Conservation (phyloP, 1,284 basidiomycete genomes). For the Ganoderma resinaceum region DNA sequence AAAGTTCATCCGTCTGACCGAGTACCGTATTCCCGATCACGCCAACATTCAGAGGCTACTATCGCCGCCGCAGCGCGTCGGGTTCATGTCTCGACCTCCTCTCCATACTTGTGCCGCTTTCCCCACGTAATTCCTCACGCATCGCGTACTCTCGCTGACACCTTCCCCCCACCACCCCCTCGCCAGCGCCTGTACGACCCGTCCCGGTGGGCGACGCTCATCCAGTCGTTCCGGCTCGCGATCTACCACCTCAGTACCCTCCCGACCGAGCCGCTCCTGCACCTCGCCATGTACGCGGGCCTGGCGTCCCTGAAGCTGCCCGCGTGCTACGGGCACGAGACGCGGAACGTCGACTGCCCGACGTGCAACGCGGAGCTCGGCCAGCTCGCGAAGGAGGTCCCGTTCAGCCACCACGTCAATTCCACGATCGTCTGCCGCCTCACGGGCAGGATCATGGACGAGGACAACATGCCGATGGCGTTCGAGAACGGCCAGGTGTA, state of each 20-base stretch:
- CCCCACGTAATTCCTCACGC: background rate
- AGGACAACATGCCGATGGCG: slow-evolving; percentile 90
- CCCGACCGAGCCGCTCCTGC: slow-evolving; percentile 85
- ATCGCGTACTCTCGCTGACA: background rate
- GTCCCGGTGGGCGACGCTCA: slow-evolving; percentile 77
- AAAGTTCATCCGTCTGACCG: background rate
- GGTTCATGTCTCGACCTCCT: background rate
- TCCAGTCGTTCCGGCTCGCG: slow-evolving; percentile 81
- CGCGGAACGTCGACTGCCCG: slow-evolving; percentile 90
- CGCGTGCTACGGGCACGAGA: slow-evolving; percentile 66
- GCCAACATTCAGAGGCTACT: background rate
- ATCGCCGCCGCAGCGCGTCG: background rate
- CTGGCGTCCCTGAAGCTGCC: slow-evolving; percentile 88
- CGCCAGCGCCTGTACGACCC: slow-evolving; percentile 82
- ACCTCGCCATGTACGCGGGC: slow-evolving; percentile 89
- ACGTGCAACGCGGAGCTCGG: slow-evolving; percentile 86
- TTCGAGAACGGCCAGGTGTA: slow-evolving; percentile 95
- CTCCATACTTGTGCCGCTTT: too few relatives aligned
- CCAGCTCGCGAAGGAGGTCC: slow-evolving; percentile 84
- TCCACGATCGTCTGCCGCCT: slow-evolving; percentile 94
- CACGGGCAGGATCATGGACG: slow-evolving; percentile 94
- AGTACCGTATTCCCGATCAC: background rate
- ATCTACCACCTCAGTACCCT: slow-evolving; percentile 88
- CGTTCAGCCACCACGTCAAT: slow-evolving; percentile 93
- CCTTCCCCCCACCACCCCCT: too few relatives aligned